Evolutionary conservation across 164 flowering plant species (phyloP), one percentile per base, ranked within the genome.

Genomic region (Sextonia rubra): DNA sequence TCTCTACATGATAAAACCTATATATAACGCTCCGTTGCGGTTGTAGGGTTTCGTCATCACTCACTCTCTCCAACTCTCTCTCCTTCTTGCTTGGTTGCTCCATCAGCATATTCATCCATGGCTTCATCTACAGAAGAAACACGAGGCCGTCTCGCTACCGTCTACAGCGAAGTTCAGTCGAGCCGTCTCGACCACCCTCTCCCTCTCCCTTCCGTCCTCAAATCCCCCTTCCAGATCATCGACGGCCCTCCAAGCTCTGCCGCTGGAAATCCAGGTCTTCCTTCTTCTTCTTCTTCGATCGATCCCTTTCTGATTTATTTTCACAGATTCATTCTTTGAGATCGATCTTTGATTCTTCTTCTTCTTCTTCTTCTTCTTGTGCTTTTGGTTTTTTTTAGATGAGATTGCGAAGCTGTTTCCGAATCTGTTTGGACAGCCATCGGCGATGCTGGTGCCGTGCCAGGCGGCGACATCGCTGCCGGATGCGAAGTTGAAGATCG

Each of bases 321-420:
- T 47, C 0, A 6, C 49, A 17, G n/a, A 52, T 52, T 47, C 12
- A 47, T 47, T 52, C 18, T 52, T 52, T 8, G 5, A 52, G 58
- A 52, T 52, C 58, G 4, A 18, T 15, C 58, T 18, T 52, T 15
- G 58, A 15, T 15, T 12, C 49, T 6, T 7, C 12, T 47, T 12
- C 11, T 6, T 47, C 49, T 7, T 12, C 49, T 47, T 47, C 49
- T 47, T 66, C 47, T 32, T 17, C 22, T 66, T 30, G 17, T 26
- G 24, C 12, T 61, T n/a, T 61, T 61, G 6, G 4, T 48, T 64
- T 26, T 30, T 75, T 77, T 64, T 78, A 94, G 99, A 87, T 78
- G 99, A 94, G 86, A 95, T 95, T 65, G 92, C 89, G 12, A 95
- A 95, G 86, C 84, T 95, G 4, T 95, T 95, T 44, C 99, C 99